phyloP scores from a whole-genome alignment of 352 stramenopile genomes.

The Aphanomyces astaci region DNA sequence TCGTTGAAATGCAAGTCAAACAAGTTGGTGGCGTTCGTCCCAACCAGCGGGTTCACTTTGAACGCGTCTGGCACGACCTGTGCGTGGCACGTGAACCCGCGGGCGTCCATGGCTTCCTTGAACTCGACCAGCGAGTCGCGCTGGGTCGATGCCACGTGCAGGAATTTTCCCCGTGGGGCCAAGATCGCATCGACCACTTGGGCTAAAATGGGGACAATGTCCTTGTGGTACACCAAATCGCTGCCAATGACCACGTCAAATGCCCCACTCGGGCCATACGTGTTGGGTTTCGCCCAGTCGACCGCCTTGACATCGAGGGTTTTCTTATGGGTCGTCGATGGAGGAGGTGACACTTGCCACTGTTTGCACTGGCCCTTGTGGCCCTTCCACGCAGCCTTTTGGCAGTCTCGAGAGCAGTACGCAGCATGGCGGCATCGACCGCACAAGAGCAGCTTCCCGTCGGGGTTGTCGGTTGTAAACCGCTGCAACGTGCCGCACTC shows the following conservation, averaged over 20 bases:
- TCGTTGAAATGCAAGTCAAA: conserved; percentile 86
- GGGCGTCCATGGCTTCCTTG: conserved; percentile 61
- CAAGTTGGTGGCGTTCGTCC: conserved; percentile 38
- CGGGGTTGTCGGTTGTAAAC: conserved; percentile 74
- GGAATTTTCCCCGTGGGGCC: conserved; percentile 41
- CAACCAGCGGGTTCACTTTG: conserved; percentile 76
- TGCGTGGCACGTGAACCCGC: conserved; percentile 53
- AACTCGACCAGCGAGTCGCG: conserved; percentile 78
- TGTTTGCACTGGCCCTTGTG: conserved; percentile 82
- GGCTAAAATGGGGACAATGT: conserved; percentile 71
- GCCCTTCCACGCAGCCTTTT: conserved; percentile 80
- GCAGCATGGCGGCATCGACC: conserved; percentile 54
- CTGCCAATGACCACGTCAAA: conserved; percentile 78
- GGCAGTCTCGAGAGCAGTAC: conserved; percentile 81
- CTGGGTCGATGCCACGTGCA: conserved; percentile 72
- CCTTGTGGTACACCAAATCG: conserved; percentile 79
- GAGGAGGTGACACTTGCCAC: neutral
- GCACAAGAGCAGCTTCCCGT: conserved; percentile 82
- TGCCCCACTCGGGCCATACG: conserved; percentile 40
- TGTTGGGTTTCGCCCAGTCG: conserved; percentile 71
- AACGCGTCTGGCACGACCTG: conserved; percentile 69
- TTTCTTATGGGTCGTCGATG: neutral
- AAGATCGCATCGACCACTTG: conserved; percentile 70
- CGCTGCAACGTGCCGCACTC: conserved; percentile 63
- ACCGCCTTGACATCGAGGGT: conserved; percentile 58